Evolutionary conservation across 2,329 filamentous ascomycete genomes (phyloP).

Genomic region (Fusarium sp.): DNA sequence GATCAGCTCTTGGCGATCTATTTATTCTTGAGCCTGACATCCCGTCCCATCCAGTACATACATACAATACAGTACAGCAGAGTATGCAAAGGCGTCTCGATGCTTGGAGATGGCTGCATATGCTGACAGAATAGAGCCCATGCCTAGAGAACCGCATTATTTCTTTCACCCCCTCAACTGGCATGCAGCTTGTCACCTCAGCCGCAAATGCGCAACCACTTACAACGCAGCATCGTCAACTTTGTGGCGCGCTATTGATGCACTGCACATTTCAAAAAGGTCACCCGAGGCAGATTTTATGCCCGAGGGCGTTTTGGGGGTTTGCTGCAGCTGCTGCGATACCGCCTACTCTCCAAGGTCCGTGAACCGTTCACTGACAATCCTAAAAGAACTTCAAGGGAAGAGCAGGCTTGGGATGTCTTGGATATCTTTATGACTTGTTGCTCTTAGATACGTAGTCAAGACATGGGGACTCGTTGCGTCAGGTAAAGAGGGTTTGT

Average conservation of each 20-base stretch:
- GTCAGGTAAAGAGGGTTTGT: too few species aligned
- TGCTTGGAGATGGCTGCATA: neutral
- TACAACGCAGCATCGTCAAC: neutral
- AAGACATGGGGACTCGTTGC: too few species aligned
- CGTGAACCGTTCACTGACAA: too few species aligned
- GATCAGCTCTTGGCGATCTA: conserved; percentile 21
- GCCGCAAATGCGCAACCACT: conserved; percentile 31
- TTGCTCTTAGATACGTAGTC: too few species aligned
- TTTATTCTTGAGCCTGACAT: neutral
- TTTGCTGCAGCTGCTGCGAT: too few species aligned
- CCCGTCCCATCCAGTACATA: too few species aligned
- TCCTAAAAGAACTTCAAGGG: too few species aligned
- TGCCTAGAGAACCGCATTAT: neutral
- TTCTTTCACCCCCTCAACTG: conserved; percentile 24
- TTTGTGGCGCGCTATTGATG: conserved; percentile 32
- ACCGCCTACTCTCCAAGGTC: too few species aligned
- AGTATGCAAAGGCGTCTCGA: conserved; percentile 5
- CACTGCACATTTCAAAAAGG: conserved; percentile 18
- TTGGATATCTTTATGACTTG: too few species aligned
- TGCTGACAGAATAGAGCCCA: conserved; percentile 13
- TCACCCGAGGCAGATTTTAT: conserved; percentile 10
- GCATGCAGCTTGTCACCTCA: conserved; percentile 20
- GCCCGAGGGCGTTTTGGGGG: conserved; percentile 4
- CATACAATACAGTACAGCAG: too few species aligned
- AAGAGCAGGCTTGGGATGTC: too few species aligned